Evolutionary conservation across 768 basidiomycete genomes (phyloP).

Genomic region (Phylloporus sp.): DNA sequence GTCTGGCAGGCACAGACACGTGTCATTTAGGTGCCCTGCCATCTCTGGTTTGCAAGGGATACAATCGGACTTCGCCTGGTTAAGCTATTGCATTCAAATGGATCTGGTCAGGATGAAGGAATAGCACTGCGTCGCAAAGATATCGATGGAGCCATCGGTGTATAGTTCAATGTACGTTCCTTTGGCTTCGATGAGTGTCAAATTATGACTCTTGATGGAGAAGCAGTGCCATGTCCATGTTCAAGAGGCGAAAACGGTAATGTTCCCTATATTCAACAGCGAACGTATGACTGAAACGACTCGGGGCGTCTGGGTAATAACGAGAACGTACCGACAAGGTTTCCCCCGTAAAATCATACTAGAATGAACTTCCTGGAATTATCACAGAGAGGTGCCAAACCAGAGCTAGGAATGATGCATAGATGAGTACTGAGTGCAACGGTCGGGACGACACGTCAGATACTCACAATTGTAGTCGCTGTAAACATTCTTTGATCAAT

Average conservation of each 20-base stretch:
- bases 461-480: conserved; percentile 21
- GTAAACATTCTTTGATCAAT: conserved; percentile 15
- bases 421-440: neutral
- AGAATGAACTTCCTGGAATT: conserved; percentile 29
- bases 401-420: conserved; percentile 22
- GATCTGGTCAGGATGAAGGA: conserved; percentile 43
- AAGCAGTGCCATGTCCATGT: conserved; percentile 28
- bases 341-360: conserved; percentile 32
- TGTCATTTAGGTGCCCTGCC: neutral
- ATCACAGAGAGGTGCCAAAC: conserved; percentile 35
- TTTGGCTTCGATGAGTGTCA: conserved; percentile 42
- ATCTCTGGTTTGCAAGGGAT: neutral
- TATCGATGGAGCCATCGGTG: conserved; percentile 34
- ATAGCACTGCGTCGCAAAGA: conserved; percentile 42
- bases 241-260: conserved; percentile 39
- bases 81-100: too few relatives aligned
- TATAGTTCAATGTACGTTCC: conserved; percentile 37
- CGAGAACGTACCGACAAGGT: conserved; percentile 41
- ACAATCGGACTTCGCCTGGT: conserved; percentile 26
- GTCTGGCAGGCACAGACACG: neutral
- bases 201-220: conserved; percentile 22
- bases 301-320: conserved; percentile 33
- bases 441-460: neutral
- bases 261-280: conserved; percentile 30
- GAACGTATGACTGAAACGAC: too few relatives aligned